These are phyloP conservation scores for Inosperma sp. DNA, from an alignment of 768 basidiomycete genomes.

Conservation along the genomic window DNA sequence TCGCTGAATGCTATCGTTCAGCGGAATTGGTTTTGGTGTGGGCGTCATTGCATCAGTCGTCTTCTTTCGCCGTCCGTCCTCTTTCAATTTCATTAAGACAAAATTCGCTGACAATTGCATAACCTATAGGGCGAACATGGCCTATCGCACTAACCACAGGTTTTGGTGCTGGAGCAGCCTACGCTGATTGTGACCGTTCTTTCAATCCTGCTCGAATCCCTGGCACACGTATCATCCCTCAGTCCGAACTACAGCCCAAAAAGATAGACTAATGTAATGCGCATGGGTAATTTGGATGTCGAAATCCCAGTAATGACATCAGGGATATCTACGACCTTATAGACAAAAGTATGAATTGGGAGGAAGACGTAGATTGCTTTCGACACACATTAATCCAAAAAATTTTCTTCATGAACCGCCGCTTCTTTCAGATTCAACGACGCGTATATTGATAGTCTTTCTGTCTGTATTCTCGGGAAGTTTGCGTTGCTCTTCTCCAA, in stretches of 20 bases:
- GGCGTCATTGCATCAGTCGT: constrained; percentile 88
- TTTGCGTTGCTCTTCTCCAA: constrained; percentile 37
- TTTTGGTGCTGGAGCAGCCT: constrained; percentile 82
- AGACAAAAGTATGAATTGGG: background rate
- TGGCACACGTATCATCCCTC: constrained; percentile 68
- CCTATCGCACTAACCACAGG: constrained; percentile 83
- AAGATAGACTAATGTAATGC: constrained; percentile 8
- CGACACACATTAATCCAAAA: no score
- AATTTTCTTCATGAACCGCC: constrained; percentile 10
- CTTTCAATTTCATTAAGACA: background rate
- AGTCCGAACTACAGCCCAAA: constrained; percentile 27
- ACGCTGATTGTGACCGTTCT: constrained; percentile 88
- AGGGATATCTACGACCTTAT: no score
- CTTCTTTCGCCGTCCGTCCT: constrained; percentile 79
- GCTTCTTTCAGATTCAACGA: constrained; percentile 18
- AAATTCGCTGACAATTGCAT: constrained; percentile 8
- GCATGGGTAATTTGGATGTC: background rate
- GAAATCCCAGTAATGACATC: background rate
- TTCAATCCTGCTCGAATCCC: constrained; percentile 90
- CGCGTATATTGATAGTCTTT: constrained; percentile 13
- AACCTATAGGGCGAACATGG: constrained; percentile 77
- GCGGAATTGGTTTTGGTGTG: constrained; percentile 83
- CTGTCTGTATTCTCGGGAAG: constrained; percentile 20
- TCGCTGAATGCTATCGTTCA: constrained; percentile 28
- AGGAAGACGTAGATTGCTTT: background rate